phyloP scores from a whole-genome alignment of 1,139 yeast species.

The Geotrichum europaeum region DNA sequence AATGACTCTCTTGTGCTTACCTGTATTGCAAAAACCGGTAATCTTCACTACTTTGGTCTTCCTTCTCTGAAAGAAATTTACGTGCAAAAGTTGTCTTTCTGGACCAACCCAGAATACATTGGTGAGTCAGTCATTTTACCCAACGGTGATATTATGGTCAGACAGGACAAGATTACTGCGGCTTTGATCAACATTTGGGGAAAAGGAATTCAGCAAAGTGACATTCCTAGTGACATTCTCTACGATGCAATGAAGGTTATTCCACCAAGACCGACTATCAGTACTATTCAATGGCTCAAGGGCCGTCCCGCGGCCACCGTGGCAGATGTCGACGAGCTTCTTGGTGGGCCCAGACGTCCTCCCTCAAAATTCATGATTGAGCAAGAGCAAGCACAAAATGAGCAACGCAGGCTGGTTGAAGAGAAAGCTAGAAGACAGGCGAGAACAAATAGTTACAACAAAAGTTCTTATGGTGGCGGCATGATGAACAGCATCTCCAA shows the following conservation, averaged over 20 bases:
- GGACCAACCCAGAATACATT: conserved; percentile 37
- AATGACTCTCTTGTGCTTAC: conserved; percentile 42
- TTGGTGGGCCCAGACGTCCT: conserved; percentile 39
- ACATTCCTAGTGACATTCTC: conserved; percentile 33
- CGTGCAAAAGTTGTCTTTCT: conserved; percentile 39
- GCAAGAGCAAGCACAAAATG: conserved; percentile 25
- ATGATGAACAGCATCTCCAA: conserved; percentile 28
- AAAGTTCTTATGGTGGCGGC: conserved; percentile 22
- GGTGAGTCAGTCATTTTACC: conserved; percentile 47
- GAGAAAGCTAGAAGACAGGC: conserved; percentile 10
- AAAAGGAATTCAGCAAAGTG: conserved; percentile 30
- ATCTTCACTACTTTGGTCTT: conserved; percentile 42
- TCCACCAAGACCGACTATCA: conserved; percentile 75
- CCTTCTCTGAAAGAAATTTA: conserved; percentile 52
- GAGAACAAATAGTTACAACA: conserved; percentile 14
- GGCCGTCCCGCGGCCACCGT: conserved; percentile 59
- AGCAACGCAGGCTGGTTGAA: conserved; percentile 22
- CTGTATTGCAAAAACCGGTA: conserved; percentile 39
- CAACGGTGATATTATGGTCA: conserved; percentile 68
- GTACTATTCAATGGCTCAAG: conserved; percentile 82
- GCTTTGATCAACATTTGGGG: conserved; percentile 46
- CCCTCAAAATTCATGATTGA: conserved; percentile 31
- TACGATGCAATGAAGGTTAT: conserved; percentile 44
- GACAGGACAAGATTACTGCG: conserved; percentile 55
- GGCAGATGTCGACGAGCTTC: conserved; percentile 45